phyloP scores from a whole-genome alignment of 371 early-diverging fungal species.

The Amoeboaphelidium protococcarum region DNA sequence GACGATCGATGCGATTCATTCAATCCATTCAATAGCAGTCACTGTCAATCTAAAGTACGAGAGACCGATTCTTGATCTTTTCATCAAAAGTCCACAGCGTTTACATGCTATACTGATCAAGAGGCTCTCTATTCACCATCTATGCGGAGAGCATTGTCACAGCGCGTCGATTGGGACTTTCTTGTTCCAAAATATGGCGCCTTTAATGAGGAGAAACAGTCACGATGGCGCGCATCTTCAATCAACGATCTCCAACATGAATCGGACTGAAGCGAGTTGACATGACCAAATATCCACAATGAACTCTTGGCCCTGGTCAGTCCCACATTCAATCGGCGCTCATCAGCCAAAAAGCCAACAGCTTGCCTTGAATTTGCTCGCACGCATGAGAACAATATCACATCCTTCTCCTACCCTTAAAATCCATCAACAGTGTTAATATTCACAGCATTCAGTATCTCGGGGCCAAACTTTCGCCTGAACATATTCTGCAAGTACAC shows the following conservation, averaged over 20 bases:
- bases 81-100: too few species aligned
- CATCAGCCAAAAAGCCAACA: constrained; percentile 80
- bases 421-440: constrained; percentile 94
- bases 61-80: too few species aligned
- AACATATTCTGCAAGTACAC: constrained; percentile 36
- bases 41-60: too few species aligned
- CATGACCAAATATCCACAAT: constrained; percentile 65
- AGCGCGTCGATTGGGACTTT: too few species aligned
- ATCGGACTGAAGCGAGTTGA: constrained; percentile 24
- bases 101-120: too few species aligned
- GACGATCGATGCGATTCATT: too few species aligned
- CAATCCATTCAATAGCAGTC: too few species aligned
- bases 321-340: constrained; percentile 72
- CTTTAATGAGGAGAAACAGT: too few species aligned
- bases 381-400: constrained; percentile 26
- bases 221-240: constrained; percentile 12
- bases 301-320: constrained; percentile 73
- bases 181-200: too few species aligned
- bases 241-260: constrained; percentile 31
- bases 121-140: too few species aligned
- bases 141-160: too few species aligned
- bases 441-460: constrained; percentile 42
- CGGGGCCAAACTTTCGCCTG: constrained; percentile 24
- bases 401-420: constrained; percentile 85
- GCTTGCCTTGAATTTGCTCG: constrained; percentile 21